phyloP scores from a whole-genome alignment of 1,139 yeast species.

The Saccharomycopsis hybrid region DNA sequence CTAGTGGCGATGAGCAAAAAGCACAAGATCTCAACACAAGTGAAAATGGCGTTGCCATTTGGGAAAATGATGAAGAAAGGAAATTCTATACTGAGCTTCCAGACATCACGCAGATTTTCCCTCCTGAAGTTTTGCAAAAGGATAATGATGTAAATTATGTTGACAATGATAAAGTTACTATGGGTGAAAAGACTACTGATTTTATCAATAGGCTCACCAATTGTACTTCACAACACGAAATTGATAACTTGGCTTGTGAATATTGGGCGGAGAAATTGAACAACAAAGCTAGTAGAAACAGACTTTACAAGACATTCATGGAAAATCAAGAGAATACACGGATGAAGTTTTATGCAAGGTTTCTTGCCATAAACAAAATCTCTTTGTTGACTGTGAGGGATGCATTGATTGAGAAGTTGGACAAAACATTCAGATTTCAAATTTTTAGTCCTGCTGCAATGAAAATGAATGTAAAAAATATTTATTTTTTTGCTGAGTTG shows the following conservation, averaged over 20 bases:
- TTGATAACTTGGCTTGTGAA: conserved; percentile 51
- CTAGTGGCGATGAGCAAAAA: background rate
- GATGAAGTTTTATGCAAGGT: conserved; percentile 50
- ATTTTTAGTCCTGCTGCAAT: conserved; percentile 36
- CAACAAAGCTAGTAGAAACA: conserved; percentile 67
- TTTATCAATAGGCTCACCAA: conserved; percentile 43
- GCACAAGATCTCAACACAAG: background rate
- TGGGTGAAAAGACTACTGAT: conserved; percentile 41
- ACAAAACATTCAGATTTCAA: conserved; percentile 55
- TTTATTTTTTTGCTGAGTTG: conserved; percentile 66
- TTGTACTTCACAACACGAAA: conserved; percentile 40
- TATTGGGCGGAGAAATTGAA: conserved; percentile 49
- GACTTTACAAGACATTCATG: conserved; percentile 51
- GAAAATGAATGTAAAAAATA: conserved; percentile 41
- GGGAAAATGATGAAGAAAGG: conserved; percentile 64
- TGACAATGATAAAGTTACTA: conserved; percentile 16
- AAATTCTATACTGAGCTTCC: conserved; percentile 52
- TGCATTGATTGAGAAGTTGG: conserved; percentile 51
- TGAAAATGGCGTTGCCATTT: conserved; percentile 30
- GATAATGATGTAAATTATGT: conserved; percentile 21
- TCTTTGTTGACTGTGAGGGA: conserved; percentile 47
- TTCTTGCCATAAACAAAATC: conserved; percentile 53
- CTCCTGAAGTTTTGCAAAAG: conserved; percentile 27
- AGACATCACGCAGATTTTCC: conserved; percentile 26
- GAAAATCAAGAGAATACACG: conserved; percentile 40